A percentile compares a stretch with the other conserved stretches of the same genome.
Conservation (phyloP, 1,139 yeast genomes). For the Saccharomyces uvarum region DNA sequence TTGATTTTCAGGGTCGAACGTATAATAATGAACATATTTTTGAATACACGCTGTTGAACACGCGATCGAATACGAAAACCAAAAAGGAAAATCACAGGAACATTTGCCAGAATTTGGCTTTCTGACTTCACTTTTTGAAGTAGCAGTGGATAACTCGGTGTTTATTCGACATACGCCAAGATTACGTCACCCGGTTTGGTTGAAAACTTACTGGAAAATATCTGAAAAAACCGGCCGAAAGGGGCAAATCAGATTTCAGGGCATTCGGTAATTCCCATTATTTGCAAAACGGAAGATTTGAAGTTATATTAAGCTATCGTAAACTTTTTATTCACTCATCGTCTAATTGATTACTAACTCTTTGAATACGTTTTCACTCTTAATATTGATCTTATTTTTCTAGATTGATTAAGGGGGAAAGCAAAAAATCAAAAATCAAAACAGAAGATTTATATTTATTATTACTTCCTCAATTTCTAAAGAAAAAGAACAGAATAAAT, state of each 20-base stretch:
- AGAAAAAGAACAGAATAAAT: neutral
- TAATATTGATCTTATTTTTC: neutral
- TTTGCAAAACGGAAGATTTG: neutral
- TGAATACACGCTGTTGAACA: too few relatives aligned
- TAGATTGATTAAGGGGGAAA: neutral
- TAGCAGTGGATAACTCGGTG: neutral
- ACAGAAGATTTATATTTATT: neutral
- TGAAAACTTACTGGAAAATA: neutral
- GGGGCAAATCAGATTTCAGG: neutral
- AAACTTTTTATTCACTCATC: neutral
- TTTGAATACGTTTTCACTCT: neutral
- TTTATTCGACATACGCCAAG: neutral
- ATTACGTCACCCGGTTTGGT: neutral
- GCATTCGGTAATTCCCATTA: too few relatives aligned
- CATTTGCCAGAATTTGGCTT: neutral
- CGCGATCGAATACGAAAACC: neutral
- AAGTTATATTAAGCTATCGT: neutral
- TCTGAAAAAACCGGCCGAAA: neutral
- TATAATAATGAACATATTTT: too few relatives aligned
- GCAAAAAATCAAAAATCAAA: neutral
- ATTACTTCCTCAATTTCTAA: neutral
- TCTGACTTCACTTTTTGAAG: neutral
- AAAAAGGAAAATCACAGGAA: neutral
- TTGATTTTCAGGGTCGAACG: neutral
- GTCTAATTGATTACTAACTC: neutral